Conservation (phyloP, 768 basidiomycete species). For the Auriscalpium vulgare region DNA sequence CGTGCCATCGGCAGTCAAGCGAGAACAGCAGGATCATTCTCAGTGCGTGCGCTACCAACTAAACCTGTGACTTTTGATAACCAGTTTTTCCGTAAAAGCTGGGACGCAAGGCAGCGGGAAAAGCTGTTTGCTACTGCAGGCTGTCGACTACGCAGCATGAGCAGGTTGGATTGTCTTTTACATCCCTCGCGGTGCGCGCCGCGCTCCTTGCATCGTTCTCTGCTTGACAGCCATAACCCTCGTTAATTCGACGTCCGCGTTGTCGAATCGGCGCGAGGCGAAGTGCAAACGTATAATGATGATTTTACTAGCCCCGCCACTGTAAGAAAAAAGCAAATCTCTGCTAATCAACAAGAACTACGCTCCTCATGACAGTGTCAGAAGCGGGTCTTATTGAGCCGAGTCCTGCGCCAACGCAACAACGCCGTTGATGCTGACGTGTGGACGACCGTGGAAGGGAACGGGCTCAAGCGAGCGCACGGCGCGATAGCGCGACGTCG, state of each 20-base stretch:
- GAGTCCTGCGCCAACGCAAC: too few relatives aligned
- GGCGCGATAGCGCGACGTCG: too few relatives aligned
- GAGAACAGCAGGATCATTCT: constrained; percentile 48
- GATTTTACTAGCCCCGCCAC: too few relatives aligned
- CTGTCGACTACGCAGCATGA: constrained; percentile 55
- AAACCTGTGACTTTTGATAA: neutral
- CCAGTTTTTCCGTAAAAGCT: constrained; percentile 33
- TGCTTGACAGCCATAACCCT: constrained; percentile 38
- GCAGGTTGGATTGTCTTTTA: constrained; percentile 80
- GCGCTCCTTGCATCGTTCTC: constrained; percentile 11
- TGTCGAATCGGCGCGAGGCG: too few relatives aligned
- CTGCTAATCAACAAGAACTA: too few relatives aligned
- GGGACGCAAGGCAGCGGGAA: constrained; percentile 77
- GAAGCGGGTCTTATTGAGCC: too few relatives aligned
- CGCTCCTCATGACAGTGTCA: too few relatives aligned
- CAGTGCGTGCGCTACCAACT: constrained; percentile 36
- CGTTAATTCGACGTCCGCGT: constrained; percentile 68
- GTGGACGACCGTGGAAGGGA: too few relatives aligned
- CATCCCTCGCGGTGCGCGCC: constrained; percentile 57
- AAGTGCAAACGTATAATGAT: too few relatives aligned
- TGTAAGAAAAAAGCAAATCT: too few relatives aligned
- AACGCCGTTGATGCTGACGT: too few relatives aligned
- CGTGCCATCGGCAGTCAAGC: constrained; percentile 42
- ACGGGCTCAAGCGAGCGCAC: too few relatives aligned
- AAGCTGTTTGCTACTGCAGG: constrained; percentile 69